Evolutionary conservation across 164 flowering plant species (phyloP).

Genomic region (Nymphaea thermarum): DNA sequence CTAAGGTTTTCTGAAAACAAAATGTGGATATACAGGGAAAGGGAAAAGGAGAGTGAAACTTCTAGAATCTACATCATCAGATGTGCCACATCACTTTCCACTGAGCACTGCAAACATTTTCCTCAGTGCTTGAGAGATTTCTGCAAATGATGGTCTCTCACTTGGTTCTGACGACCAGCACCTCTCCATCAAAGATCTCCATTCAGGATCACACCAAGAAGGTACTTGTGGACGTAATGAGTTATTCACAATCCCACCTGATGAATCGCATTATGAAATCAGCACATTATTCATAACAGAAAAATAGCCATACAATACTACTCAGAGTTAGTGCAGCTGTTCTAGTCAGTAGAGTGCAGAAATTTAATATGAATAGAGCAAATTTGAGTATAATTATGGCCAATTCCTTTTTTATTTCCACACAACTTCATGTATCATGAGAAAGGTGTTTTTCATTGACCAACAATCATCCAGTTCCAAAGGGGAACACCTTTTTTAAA

Average conservation of each 20-base stretch:
- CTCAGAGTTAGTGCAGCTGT: too few species aligned
- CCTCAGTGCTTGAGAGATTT: slow-evolving; percentile 82
- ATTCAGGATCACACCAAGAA: slow-evolving; percentile 97
- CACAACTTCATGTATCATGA: too few species aligned
- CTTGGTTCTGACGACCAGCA: slow-evolving; percentile 89
- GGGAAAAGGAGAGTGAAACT: slow-evolving; percentile 5
- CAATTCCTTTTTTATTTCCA: too few species aligned
- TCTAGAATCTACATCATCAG: slow-evolving; percentile 1
- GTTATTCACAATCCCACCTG: slow-evolving; percentile 95
- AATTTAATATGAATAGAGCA: too few species aligned
- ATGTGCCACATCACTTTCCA: slow-evolving; percentile 36
- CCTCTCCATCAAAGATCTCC: slow-evolving; percentile 93
- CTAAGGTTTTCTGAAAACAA: slow-evolving; percentile 10
- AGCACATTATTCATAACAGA: too few species aligned
- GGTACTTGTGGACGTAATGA: slow-evolving; percentile 84
- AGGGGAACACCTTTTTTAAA: too few species aligned
- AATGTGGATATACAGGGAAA: slow-evolving; percentile 11
- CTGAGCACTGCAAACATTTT: slow-evolving; percentile 88
- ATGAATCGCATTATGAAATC: not conserved
- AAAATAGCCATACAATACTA: too few species aligned
- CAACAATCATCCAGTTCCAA: too few species aligned
- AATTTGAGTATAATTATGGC: too few species aligned
- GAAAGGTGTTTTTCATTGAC: too few species aligned
- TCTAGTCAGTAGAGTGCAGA: too few species aligned
- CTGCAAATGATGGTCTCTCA: slow-evolving; percentile 78